Percentiles rank a stretch among this genome's conserved stretches.
Evolutionary conservation across 768 basidiomycete genomes (phyloP).

Genomic region (Tulasnella sp.): DNA sequence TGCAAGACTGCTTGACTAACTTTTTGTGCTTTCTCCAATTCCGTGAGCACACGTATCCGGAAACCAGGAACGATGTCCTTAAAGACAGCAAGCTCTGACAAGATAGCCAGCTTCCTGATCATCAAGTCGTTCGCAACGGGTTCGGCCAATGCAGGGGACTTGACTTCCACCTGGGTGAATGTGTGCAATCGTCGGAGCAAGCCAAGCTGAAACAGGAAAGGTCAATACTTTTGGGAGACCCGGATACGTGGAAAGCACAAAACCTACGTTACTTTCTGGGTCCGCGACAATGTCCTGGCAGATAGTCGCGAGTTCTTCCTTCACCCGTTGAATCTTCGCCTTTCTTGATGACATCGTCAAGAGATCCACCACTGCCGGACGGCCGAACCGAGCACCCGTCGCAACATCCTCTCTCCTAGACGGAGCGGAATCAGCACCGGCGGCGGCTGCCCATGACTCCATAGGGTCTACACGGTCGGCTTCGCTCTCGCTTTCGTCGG

Average conservation of each 20-base stretch:
- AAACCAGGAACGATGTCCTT: conserved; percentile 97
- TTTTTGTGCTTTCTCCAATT: conserved; percentile 88
- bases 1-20: conserved; percentile 90
- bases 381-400: conserved; percentile 87
- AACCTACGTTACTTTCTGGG: conserved; percentile 88
- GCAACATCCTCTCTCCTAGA: conserved; percentile 63
- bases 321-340: conserved; percentile 71
- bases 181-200: conserved; percentile 86
- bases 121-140: conserved; percentile 76
- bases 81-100: conserved; percentile 92
- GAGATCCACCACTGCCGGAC: conserved; percentile 74
- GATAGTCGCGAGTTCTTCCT: conserved; percentile 91
- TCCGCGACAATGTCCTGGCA: conserved; percentile 94
- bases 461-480: conserved; percentile 36
- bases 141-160: conserved; percentile 66
- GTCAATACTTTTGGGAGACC: conserved; percentile 3
- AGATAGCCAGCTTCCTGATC: conserved; percentile 83
- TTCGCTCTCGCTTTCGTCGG: conserved; percentile 47
- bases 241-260: neutral
- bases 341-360: conserved; percentile 67
- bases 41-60: conserved; percentile 88
- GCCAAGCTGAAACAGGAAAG: conserved; percentile 61
- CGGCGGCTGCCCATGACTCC: conserved; percentile 14
- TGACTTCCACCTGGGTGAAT: conserved; percentile 79
- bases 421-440: conserved; percentile 23